These are phyloP conservation scores for Pythium grandisporangium DNA, from an alignment of 352 stramenopile genomes.

Conservation along the genomic window DNA sequence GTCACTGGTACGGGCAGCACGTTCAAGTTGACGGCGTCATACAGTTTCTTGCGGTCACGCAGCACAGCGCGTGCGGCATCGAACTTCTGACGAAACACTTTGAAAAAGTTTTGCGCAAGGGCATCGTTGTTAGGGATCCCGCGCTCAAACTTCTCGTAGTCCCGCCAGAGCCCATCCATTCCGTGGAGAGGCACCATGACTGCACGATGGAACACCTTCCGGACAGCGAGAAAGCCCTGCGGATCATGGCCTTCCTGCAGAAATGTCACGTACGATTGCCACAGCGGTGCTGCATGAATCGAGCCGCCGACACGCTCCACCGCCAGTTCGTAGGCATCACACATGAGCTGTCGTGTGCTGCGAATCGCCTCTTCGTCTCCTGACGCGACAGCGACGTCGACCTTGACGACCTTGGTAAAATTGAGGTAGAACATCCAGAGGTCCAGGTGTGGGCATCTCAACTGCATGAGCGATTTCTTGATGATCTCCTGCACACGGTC, in stretches of 20 bases:
- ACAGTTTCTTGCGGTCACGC: conserved; percentile 79
- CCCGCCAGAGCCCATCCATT: conserved; percentile 79
- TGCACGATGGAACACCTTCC: conserved; percentile 81
- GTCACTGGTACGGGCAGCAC: conserved; percentile 43
- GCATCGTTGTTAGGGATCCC: conserved; percentile 84
- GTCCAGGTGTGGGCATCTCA: conserved; percentile 73
- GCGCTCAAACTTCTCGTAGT: conserved; percentile 86
- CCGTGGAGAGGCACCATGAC: conserved; percentile 63
- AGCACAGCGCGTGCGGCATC: conserved; percentile 70
- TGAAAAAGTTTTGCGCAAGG: conserved; percentile 83
- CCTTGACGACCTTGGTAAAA: conserved; percentile 80
- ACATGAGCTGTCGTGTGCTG: conserved; percentile 64
- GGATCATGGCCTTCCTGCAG: conserved; percentile 67
- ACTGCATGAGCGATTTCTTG: conserved; percentile 81
- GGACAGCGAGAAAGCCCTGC: conserved; percentile 65
- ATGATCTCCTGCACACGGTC: conserved; percentile 84
- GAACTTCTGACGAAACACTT: conserved; percentile 80
- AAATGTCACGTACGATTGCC: conserved; percentile 77
- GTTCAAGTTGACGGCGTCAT: conserved; percentile 65
- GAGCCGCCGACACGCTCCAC: conserved; percentile 76
- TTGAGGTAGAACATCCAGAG: conserved; percentile 85
- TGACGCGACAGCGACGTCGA: conserved; percentile 63
- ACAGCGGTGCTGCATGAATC: conserved; percentile 69
- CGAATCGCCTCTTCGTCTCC: conserved; percentile 46
- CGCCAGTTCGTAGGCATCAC: conserved; percentile 75